These are phyloP conservation scores for Verticillium nubilum DNA, from an alignment of 2,329 filamentous ascomycete species.

Conservation along the genomic window DNA sequence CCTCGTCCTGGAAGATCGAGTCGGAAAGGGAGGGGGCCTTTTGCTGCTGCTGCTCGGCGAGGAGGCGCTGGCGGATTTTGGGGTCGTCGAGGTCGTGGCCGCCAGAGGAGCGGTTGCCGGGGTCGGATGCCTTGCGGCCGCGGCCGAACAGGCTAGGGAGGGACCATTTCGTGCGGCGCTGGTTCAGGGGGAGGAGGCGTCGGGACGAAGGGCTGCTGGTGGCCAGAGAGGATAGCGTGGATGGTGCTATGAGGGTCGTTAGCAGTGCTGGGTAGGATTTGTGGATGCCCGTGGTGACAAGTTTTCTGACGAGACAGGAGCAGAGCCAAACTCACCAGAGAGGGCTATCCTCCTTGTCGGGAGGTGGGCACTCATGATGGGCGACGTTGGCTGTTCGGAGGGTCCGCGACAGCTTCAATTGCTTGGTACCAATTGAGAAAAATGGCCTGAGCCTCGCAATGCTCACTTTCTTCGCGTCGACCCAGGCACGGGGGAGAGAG, in stretches of 20 bases:
- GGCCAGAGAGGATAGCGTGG: not conserved
- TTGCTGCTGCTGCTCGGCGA: conserved; percentile 22
- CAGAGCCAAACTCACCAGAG: not conserved
- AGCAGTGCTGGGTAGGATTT: not conserved
- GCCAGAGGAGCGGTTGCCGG: conserved; percentile 21
- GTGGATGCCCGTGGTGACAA: not conserved
- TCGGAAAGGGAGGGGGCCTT: conserved; percentile 40
- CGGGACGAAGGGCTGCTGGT: not conserved
- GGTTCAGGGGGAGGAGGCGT: conserved; percentile 20
- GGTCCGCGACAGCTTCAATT: not conserved
- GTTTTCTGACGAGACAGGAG: not conserved
- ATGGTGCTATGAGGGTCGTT: not conserved
- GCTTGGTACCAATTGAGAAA: not conserved
- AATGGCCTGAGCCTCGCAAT: not conserved
- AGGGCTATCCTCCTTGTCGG: not conserved
- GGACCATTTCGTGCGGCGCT: conserved; percentile 38
- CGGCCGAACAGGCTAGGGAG: conserved; percentile 29
- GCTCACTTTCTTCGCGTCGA: not conserved
- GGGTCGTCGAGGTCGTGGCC: conserved; percentile 36
- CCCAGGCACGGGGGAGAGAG: not conserved
- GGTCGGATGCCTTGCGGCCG: conserved; percentile 10
- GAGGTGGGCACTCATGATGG: not conserved
- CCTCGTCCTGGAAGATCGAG: conserved; percentile 59
- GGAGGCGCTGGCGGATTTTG: conserved; percentile 34
- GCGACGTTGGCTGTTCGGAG: not conserved